Evolutionary conservation across 306 rosid genomes (phyloP).

Genomic region (Begonia peltatifolia): DNA sequence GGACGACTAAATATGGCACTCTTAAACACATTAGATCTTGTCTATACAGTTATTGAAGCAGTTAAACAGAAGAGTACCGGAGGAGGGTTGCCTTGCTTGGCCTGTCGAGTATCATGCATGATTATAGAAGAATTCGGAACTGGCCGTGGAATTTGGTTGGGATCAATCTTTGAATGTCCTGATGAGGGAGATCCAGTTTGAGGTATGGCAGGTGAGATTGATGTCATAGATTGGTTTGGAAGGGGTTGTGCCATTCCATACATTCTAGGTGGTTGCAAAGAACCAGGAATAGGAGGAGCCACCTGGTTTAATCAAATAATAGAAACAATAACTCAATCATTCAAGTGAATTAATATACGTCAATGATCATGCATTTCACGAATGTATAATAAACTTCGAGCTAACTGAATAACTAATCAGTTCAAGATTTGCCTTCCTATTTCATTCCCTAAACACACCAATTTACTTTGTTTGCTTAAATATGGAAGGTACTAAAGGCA

Average conservation of each 20-base stretch:
- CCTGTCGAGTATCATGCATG: constrained; percentile 82
- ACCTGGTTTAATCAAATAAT: constrained; percentile 25
- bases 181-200: constrained; percentile 81
- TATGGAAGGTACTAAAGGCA: no score
- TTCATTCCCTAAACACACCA: no score
- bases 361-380: background rate
- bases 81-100: constrained; percentile 82
- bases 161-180: constrained; percentile 86
- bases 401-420: no score
- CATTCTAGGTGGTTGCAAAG: constrained; percentile 68
- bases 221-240: constrained; percentile 90
- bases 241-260: constrained; percentile 77
- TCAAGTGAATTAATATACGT: background rate
- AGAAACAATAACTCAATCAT: background rate
- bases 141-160: constrained; percentile 96
- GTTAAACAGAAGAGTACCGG: constrained; percentile 37
- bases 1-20: background rate
- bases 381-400: no score
- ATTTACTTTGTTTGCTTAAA: no score
- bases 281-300: constrained; percentile 50
- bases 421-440: no score
- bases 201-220: constrained; percentile 69
- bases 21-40: no score
- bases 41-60: no score
- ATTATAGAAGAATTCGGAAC: constrained; percentile 65